Evolutionary conservation across 805 yeast genomes (phyloP).

Genomic region (Suhomyces sp.): DNA sequence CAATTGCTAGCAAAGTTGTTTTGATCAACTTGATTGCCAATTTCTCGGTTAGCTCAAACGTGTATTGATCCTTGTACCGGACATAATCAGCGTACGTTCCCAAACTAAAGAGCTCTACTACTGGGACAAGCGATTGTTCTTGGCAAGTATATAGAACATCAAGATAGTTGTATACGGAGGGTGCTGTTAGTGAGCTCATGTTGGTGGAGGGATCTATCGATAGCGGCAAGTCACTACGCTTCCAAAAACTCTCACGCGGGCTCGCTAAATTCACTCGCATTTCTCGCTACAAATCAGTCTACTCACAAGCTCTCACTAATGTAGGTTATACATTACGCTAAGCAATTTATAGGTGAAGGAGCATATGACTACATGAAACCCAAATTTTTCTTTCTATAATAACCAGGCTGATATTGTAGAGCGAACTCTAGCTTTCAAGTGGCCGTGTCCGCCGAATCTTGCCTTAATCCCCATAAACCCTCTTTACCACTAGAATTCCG

Average conservation of each 20-base stretch:
- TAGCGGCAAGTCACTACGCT: not conserved
- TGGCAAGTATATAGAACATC: not conserved
- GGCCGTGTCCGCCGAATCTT: too few relatives aligned
- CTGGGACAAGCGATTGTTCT: conserved; percentile 6
- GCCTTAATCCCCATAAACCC: too few relatives aligned
- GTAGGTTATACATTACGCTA: too few relatives aligned
- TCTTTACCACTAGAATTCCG: too few relatives aligned
- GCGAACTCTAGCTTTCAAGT: too few relatives aligned
- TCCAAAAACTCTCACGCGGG: too few relatives aligned
- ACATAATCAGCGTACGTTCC: conserved; percentile 30
- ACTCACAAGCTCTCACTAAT: not conserved
- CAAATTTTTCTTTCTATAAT: too few relatives aligned
- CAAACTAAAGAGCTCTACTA: conserved; percentile 38
- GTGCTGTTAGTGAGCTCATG: not conserved
- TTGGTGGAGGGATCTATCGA: not conserved
- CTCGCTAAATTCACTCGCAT: too few relatives aligned
- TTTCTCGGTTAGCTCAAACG: not conserved
- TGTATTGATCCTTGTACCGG: conserved; percentile 14
- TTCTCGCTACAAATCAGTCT: too few relatives aligned
- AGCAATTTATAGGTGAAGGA: too few relatives aligned
- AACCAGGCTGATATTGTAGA: too few relatives aligned
- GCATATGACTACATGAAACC: too few relatives aligned
- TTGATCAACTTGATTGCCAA: conserved; percentile 21
- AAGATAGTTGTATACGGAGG: not conserved
- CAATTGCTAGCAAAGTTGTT: conserved; percentile 24